Evolutionary conservation across 371 early-diverging fungal species (phyloP), one percentile per base, ranked within the genome.

Genomic region (Actinomortierella wolfii): DNA sequence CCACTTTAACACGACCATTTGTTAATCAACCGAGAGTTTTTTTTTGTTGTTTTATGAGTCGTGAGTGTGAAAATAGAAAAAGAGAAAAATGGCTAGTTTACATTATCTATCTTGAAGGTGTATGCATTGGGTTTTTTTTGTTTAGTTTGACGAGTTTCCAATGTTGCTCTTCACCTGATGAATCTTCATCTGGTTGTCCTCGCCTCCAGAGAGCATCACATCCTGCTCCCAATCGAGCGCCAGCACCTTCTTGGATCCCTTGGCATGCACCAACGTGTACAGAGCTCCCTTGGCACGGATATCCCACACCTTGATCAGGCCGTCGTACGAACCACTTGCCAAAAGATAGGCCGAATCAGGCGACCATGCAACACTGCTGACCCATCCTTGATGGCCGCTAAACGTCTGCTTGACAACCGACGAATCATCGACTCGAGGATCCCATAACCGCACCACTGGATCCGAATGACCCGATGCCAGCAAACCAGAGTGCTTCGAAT

Each of bases 281-380:
- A 93, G 71, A 25, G 95, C 85, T 5, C 84, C 87, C 56, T 83
- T 86, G 77, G 90, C 90, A 68, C 98, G 87, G 42, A 96, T 88
- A 80, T 97, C 98, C 97, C 97, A 97, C 41, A 97, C 87, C 64
- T 92, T 91, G 57, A 96, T 76, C n/a, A 90, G 83, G 18, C 87
- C 81, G 75, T 97, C 98, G 66, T 94, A 93, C 39, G 94, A 93
- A 28, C 87, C 91, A 55, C 89, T 87, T 17, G 89, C 93, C 54
- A 97, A 74, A 54, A 85, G 82, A 76, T 84, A 90, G 28, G 85
- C 79, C 29, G 88, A 89, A n/a, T 77, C 80, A 13, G 90, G 86
- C 0, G 95, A 90, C 95, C 95, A 96, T n/a, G 86, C 77, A 4
- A 97, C 87, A 47, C 90, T 78, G 0, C 93, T 81, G 15, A 94